These are phyloP conservation scores for Starmerella tilneyi DNA, from an alignment of 805 yeast genomes.

Conservation along the genomic window DNA sequence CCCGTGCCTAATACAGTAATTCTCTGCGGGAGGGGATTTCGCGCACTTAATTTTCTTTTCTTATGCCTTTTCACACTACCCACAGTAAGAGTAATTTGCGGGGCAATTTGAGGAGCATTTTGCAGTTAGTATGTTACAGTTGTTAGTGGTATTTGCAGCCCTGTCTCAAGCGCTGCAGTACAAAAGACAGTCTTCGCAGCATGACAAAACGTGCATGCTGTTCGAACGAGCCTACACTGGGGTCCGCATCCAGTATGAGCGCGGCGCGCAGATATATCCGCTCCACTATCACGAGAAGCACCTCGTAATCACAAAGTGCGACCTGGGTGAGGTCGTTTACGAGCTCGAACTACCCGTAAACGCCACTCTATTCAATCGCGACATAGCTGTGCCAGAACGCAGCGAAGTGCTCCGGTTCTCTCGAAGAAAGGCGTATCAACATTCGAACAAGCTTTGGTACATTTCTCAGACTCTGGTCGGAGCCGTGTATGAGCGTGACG, in stretches of 20 bases:
- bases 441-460: neutral
- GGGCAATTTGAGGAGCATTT: too few species aligned
- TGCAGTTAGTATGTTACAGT: too few species aligned
- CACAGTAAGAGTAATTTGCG: too few species aligned
- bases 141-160: too few species aligned
- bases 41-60: too few species aligned
- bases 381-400: neutral
- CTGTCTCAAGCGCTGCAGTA: too few species aligned
- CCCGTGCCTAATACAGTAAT: too few species aligned
- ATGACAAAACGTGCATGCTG: conserved; percentile 9
- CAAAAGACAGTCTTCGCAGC: neutral
- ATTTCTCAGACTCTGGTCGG: conserved; percentile 17
- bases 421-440: conserved; percentile 3
- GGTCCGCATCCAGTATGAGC: conserved; percentile 11
- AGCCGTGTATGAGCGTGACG: conserved; percentile 1
- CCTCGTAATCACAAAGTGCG: conserved; percentile 9
- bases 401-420: conserved; percentile 2
- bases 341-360: neutral
- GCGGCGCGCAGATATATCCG: neutral
- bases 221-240: conserved; percentile 15
- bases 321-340: conserved; percentile 4
- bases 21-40: too few species aligned
- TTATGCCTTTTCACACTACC: too few species aligned
- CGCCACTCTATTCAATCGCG: conserved; percentile 9
- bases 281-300: neutral